Evolutionary conservation across 2,329 filamentous ascomycete genomes (phyloP).

Genomic region (Aspergillus hortae): DNA sequence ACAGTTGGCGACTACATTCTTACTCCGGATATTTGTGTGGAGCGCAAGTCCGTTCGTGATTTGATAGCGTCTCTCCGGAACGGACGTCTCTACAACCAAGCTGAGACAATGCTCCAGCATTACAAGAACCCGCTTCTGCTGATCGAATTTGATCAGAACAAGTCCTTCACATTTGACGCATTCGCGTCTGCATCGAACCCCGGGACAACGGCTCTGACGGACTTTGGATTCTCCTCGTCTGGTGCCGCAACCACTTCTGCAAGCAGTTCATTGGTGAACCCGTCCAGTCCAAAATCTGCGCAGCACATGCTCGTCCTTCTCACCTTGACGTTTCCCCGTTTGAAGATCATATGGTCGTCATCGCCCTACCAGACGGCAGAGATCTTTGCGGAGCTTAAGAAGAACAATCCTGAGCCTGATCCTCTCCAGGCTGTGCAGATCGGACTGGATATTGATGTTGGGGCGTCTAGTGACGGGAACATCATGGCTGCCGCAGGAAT

Average conservation of each 20-base stretch:
- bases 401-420: constrained; percentile 84
- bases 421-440: constrained; percentile 80
- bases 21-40: constrained; percentile 84
- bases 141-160: constrained; percentile 97
- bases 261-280: constrained; percentile 61
- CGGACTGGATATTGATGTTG: constrained; percentile 62
- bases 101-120: constrained; percentile 89
- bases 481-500: constrained; percentile 54
- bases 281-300: constrained; percentile 66
- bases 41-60: constrained; percentile 90
- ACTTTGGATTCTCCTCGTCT: constrained; percentile 53
- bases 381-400: constrained; percentile 92
- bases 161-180: constrained; percentile 89
- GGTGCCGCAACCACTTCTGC: constrained; percentile 45
- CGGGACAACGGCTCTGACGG: constrained; percentile 37
- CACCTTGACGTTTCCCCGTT: constrained; percentile 82
- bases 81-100: constrained; percentile 86
- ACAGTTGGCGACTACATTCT: constrained; percentile 96
- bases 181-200: constrained; percentile 41
- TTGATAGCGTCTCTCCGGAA: constrained; percentile 88
- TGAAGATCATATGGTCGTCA: constrained; percentile 90
- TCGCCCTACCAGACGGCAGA: constrained; percentile 95
- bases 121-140: constrained; percentile 88
- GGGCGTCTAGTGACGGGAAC: constrained; percentile 37
- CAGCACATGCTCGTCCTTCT: constrained; percentile 90